These are phyloP conservation scores for Mycosphaerella sp. DNA, from an alignment of 2,329 filamentous ascomycete genomes.

Conservation along the genomic window DNA sequence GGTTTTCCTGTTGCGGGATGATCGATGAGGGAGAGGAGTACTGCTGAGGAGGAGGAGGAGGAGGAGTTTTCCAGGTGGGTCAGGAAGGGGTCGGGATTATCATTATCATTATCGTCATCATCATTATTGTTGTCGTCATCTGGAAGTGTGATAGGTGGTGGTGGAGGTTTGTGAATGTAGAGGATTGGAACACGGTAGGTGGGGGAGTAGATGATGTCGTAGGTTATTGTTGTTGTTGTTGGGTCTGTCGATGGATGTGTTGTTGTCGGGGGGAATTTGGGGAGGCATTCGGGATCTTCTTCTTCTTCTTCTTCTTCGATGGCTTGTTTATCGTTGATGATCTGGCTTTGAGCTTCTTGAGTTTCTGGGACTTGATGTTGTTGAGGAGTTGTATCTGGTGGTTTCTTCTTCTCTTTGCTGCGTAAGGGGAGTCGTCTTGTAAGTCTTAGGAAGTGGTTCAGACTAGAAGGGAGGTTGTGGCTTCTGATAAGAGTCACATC, in stretches of 20 bases:
- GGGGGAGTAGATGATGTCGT: constrained; percentile 40
- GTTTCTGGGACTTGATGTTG: too few species aligned
- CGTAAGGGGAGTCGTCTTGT: not conserved
- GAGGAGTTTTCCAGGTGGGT: too few species aligned
- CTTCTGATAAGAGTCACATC: not conserved
- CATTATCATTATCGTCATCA: too few species aligned
- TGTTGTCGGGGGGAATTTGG: not conserved
- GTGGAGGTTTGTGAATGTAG: constrained; percentile 37
- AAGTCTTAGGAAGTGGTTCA: not conserved
- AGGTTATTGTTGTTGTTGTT: constrained; percentile 19
- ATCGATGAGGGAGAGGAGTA: constrained; percentile 44
- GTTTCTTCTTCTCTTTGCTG: not conserved
- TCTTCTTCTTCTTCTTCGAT: not conserved
- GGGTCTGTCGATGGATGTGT: not conserved
- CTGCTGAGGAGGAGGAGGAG: too few species aligned
- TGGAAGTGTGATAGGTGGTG: constrained; percentile 23
- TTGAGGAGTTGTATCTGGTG: not conserved
- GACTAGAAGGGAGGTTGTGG: not conserved
- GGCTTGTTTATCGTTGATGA: not conserved
- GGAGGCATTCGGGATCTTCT: not conserved
- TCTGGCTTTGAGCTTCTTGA: too few species aligned
- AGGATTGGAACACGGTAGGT: constrained; percentile 42
- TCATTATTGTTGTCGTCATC: too few species aligned
- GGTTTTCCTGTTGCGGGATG: constrained; percentile 75
- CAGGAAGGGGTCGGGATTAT: too few species aligned